phyloP scores from a whole-genome alignment of 2,329 filamentous ascomycete species.

The Trichoderma asperellum region DNA sequence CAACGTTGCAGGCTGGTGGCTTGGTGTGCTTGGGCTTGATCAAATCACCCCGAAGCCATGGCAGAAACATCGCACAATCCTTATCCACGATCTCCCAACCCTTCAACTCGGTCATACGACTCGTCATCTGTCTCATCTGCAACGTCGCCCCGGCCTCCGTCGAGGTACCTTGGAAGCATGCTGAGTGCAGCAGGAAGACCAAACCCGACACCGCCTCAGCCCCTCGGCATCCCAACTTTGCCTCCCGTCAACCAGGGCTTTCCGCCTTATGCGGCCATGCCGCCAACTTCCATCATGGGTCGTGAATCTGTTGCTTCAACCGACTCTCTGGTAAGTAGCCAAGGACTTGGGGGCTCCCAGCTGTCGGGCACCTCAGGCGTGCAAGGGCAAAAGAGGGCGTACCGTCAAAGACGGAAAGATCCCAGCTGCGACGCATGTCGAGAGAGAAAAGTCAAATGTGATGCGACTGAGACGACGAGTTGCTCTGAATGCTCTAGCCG shows the following conservation, averaged over 20 bases:
- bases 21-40: background rate
- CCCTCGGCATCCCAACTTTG: constrained; percentile 57
- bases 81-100: constrained; percentile 65
- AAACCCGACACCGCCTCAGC: constrained; percentile 54
- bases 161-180: constrained; percentile 56
- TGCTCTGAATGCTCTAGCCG: constrained; percentile 97
- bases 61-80: constrained; percentile 58
- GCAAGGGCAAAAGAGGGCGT: constrained; percentile 87
- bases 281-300: constrained; percentile 55
- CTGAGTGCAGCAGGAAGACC: constrained; percentile 57
- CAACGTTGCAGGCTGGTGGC: background rate
- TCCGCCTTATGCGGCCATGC: constrained; percentile 58
- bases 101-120: constrained; percentile 64
- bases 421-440: constrained; percentile 97
- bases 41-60: constrained; percentile 49
- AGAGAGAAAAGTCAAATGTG: constrained; percentile 84
- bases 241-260: constrained; percentile 54
- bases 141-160: constrained; percentile 60
- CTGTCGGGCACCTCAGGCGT: constrained; percentile 47
- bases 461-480: constrained; percentile 93
- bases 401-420: constrained; percentile 92
- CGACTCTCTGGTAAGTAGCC: constrained; percentile 61
- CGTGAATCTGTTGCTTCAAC: constrained; percentile 64
- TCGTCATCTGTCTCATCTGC: constrained; percentile 66
- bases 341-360: constrained; percentile 46